phyloP scores from a whole-genome alignment of 768 basidiomycete genomes.

The Lentinus brumalis region DNA sequence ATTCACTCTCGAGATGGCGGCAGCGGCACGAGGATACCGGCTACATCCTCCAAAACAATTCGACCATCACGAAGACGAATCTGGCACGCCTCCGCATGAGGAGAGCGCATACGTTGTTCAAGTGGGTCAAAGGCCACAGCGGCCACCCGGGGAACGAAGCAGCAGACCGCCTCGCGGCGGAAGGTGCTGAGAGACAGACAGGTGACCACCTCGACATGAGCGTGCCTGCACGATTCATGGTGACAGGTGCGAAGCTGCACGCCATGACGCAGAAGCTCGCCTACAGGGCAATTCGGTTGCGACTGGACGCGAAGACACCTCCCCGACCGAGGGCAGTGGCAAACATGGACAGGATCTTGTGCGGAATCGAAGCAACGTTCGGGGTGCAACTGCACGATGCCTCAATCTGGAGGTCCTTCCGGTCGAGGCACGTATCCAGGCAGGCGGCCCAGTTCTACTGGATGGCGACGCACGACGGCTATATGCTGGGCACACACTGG shows the following conservation, averaged over 20 bases:
- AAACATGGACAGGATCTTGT: background rate
- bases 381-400: background rate
- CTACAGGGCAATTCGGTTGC: too few relatives aligned
- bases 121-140: conserved; percentile 7
- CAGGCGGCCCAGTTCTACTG: background rate
- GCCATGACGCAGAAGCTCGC: background rate
- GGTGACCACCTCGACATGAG: background rate
- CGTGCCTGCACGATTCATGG: background rate
- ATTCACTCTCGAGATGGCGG: conserved; percentile 14
- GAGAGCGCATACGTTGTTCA: background rate
- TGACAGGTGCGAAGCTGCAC: background rate
- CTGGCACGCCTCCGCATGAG: conserved; percentile 9
- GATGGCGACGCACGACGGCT: background rate
- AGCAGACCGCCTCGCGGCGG: background rate
- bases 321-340: too few relatives aligned
- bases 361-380: background rate
- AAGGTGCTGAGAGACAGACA: background rate
- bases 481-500: background rate
- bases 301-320: too few relatives aligned
- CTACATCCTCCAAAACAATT: too few relatives aligned
- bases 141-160: background rate
- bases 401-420: background rate
- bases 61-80: too few relatives aligned
- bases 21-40: conserved; percentile 30
- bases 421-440: background rate